Conservation (phyloP, 306 rosid genomes). For the Cicer yamashitae region DNA sequence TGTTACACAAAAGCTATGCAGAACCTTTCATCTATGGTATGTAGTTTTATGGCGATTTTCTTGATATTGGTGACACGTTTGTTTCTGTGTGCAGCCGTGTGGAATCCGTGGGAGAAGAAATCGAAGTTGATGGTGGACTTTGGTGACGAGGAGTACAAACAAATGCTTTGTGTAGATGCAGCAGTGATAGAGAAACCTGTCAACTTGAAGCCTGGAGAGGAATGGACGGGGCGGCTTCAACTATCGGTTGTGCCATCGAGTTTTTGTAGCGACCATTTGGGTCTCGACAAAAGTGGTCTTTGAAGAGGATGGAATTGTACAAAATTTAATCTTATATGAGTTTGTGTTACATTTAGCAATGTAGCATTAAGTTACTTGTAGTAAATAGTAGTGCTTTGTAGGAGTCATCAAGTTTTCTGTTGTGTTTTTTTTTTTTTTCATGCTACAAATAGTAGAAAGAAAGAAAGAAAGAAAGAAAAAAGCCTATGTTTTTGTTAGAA, state of each 20-base stretch:
- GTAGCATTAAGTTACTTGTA: conserved; percentile 33
- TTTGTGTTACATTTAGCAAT: conserved; percentile 38
- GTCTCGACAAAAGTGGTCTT: conserved; percentile 54
- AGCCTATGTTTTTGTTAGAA: conserved; percentile 45
- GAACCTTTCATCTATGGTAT: not conserved
- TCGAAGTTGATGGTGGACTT: conserved; percentile 80
- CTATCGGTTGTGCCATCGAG: conserved; percentile 84
- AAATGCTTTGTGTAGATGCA: conserved; percentile 91
- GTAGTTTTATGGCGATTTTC: conserved; percentile 1
- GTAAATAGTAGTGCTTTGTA: conserved; percentile 21
- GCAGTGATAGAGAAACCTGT: conserved; percentile 82
- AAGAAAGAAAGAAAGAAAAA: not conserved
- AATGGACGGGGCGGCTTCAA: conserved; percentile 88
- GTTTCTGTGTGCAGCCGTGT: conserved; percentile 62
- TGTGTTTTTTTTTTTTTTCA: conserved; percentile 10
- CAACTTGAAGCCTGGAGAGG: conserved; percentile 89
- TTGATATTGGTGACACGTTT: conserved; percentile 7
- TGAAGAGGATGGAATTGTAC: conserved; percentile 49
- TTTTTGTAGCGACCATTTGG: conserved; percentile 73
- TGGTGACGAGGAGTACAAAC: conserved; percentile 91
- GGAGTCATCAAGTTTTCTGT: conserved; percentile 30
- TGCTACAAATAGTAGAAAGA: conserved; percentile 23
- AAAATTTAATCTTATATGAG: conserved; percentile 37
- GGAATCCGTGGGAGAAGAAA: conserved; percentile 99
- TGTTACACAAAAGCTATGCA: not conserved